Conservation (phyloP, 2,329 filamentous ascomycete species). For the Xylaria sp. region DNA sequence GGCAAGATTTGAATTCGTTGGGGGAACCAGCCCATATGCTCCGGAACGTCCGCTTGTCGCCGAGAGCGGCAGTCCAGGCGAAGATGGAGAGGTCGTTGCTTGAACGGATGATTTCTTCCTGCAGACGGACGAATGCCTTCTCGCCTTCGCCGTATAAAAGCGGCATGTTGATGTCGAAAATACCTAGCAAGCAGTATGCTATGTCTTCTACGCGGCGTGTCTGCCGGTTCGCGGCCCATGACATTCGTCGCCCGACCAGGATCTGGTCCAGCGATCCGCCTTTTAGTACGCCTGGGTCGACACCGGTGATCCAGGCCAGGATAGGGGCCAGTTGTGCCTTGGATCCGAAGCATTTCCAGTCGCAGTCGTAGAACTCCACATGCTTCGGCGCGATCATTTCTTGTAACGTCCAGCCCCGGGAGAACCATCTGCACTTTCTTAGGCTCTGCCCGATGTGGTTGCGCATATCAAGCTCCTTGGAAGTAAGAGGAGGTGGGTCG, state of each 20-base stretch:
- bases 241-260: conserved; percentile 42
- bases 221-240: conserved; percentile 42
- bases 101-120: conserved; percentile 42
- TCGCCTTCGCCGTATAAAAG: conserved; percentile 46
- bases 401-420: conserved; percentile 44
- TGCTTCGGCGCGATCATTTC: conserved; percentile 42
- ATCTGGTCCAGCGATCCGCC: conserved; percentile 38
- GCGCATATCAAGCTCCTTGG: conserved; percentile 37
- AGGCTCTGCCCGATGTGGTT: conserved; percentile 35
- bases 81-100: conserved; percentile 45
- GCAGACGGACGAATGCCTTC: conserved; percentile 42
- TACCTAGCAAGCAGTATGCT: conserved; percentile 47
- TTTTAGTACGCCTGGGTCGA: conserved; percentile 38
- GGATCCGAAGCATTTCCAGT: conserved; percentile 41
- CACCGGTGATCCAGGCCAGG: conserved; percentile 40
- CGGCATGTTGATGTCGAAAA: conserved; percentile 47
- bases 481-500: conserved; percentile 35
- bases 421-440: conserved; percentile 38
- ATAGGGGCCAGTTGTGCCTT: conserved; percentile 37
- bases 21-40: conserved; percentile 43
- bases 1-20: conserved; percentile 41
- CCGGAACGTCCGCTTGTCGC: conserved; percentile 38
- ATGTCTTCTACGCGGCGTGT: conserved; percentile 46
- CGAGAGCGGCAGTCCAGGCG: conserved; percentile 40
- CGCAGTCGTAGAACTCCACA: conserved; percentile 41